A percentile compares a stretch with the other conserved stretches of the same genome.
Conservation (phyloP, 2,329 filamentous ascomycete genomes). For the Knoxdaviesia proteae region DNA sequence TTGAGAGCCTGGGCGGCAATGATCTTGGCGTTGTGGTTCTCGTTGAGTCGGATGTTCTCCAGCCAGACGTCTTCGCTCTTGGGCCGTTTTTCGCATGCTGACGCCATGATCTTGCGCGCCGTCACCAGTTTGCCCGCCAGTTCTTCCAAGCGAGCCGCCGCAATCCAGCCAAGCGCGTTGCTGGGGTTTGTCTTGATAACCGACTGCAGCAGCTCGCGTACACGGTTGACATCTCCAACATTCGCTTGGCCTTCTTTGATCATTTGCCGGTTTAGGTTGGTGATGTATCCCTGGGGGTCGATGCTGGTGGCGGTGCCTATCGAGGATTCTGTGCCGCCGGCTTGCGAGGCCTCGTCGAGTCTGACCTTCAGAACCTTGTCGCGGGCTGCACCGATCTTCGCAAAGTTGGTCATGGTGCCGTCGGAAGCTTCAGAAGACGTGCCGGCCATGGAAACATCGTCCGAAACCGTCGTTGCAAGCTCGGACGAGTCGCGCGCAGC, state of each 20-base stretch:
- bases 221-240: constrained; percentile 88
- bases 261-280: constrained; percentile 67
- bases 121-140: constrained; percentile 79
- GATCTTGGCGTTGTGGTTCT: constrained; percentile 81
- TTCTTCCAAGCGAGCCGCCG: constrained; percentile 79
- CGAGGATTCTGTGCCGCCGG: constrained; percentile 38
- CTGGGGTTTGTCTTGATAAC: constrained; percentile 94
- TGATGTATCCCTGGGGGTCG: constrained; percentile 89
- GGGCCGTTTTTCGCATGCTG: constrained; percentile 77
- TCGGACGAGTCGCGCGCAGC: constrained; percentile 64
- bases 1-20: constrained; percentile 89
- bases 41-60: constrained; percentile 85
- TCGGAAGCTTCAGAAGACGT: constrained; percentile 32
- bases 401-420: constrained; percentile 94
- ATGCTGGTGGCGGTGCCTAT: constrained; percentile 75
- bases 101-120: constrained; percentile 69
- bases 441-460: constrained; percentile 42
- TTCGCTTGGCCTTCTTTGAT: constrained; percentile 61
- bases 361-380: constrained; percentile 93
- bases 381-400: constrained; percentile 85
- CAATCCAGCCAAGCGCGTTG: constrained; percentile 90
- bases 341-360: constrained; percentile 69
- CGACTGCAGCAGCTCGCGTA: constrained; percentile 78
- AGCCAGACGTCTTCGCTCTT: constrained; percentile 93
- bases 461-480: constrained; percentile 71